A percentile compares a stretch with the other conserved stretches of the same genome.
These are phyloP conservation scores for Penicillium waksmanii DNA, from an alignment of 495 filamentous ascomycete genomes.

Conservation along the genomic window DNA sequence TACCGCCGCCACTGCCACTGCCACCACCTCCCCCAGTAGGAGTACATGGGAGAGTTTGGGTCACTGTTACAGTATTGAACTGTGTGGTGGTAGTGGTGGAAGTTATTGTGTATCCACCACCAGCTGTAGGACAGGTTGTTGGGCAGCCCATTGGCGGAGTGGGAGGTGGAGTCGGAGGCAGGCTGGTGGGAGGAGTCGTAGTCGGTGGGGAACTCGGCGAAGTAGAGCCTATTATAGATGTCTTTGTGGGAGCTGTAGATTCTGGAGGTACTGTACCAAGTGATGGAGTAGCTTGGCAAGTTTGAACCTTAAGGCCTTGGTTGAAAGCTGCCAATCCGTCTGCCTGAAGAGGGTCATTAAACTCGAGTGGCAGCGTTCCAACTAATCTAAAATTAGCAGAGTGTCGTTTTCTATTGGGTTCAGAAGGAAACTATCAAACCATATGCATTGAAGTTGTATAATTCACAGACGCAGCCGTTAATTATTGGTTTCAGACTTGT, in stretches of 20 bases:
- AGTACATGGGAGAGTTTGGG: slow-evolving; percentile 12
- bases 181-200: slow-evolving; percentile 11
- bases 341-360: slow-evolving; percentile 42
- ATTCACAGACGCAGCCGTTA: slow-evolving; percentile 45
- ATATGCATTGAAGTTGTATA: slow-evolving; percentile 65
- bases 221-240: slow-evolving; percentile 15
- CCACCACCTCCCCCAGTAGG: slow-evolving; percentile 13
- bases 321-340: slow-evolving; percentile 46
- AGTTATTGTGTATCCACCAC: background rate
- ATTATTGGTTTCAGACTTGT: slow-evolving; percentile 50
- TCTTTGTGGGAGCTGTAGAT: slow-evolving; percentile 21
- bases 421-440: slow-evolving; percentile 22
- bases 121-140: background rate
- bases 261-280: slow-evolving; percentile 35
- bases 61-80: slow-evolving; percentile 12
- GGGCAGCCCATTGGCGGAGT: slow-evolving; percentile 3
- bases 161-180: slow-evolving; percentile 7
- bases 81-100: slow-evolving; percentile 11
- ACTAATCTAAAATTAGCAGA: slow-evolving; percentile 19
- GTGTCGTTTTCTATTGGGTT: background rate
- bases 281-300: slow-evolving; percentile 50
- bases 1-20: slow-evolving; percentile 1
- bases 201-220: slow-evolving; percentile 13
- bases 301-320: slow-evolving; percentile 48
- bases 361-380: slow-evolving; percentile 49